phyloP scores from a whole-genome alignment of 352 stramenopile species.

The Bremia lactucae region DNA sequence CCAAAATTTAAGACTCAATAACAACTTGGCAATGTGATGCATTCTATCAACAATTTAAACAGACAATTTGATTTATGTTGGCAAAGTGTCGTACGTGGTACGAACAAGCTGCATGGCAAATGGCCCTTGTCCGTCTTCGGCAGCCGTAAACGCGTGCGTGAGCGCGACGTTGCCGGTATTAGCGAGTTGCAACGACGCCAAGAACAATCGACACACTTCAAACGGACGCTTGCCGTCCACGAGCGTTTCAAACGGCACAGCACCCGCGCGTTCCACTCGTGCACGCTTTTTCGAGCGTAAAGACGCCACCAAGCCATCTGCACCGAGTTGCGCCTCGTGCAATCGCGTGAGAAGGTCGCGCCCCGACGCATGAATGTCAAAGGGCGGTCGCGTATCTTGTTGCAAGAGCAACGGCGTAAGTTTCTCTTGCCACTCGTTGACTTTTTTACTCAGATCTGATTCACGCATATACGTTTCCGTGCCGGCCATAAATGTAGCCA shows the following conservation, averaged over 20 bases:
- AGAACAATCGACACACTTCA: slow-evolving; percentile 85
- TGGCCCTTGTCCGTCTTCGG: slow-evolving; percentile 42
- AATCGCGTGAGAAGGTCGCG: slow-evolving; percentile 46
- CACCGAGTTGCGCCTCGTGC: slow-evolving; percentile 27
- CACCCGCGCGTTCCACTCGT: slow-evolving; percentile 12
- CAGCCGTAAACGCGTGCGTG: slow-evolving; percentile 51
- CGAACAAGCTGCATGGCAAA: slow-evolving; percentile 65
- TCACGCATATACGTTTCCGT: slow-evolving; percentile 71
- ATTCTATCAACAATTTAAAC: too few relatives aligned
- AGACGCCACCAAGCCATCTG: slow-evolving; percentile 6
- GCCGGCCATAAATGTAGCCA: slow-evolving; percentile 74
- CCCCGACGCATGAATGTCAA: slow-evolving; percentile 69
- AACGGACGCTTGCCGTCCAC: slow-evolving; percentile 45
- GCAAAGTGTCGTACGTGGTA: slow-evolving; percentile 48
- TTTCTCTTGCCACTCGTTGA: slow-evolving; percentile 71
- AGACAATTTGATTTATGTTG: slow-evolving; percentile 21
- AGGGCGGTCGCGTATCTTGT: slow-evolving; percentile 51
- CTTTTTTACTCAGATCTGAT: slow-evolving; percentile 50
- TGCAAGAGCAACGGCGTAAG: slow-evolving; percentile 58
- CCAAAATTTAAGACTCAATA: too few relatives aligned
- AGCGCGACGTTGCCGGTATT: slow-evolving; percentile 85
- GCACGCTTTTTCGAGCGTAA: slow-evolving; percentile 25
- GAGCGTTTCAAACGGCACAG: slow-evolving; percentile 46
- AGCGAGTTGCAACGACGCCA: slow-evolving; percentile 85
- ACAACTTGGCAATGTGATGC: too few relatives aligned